Conservation (phyloP, 2,329 filamentous ascomycete species). For the Fonsecaea erecta region DNA sequence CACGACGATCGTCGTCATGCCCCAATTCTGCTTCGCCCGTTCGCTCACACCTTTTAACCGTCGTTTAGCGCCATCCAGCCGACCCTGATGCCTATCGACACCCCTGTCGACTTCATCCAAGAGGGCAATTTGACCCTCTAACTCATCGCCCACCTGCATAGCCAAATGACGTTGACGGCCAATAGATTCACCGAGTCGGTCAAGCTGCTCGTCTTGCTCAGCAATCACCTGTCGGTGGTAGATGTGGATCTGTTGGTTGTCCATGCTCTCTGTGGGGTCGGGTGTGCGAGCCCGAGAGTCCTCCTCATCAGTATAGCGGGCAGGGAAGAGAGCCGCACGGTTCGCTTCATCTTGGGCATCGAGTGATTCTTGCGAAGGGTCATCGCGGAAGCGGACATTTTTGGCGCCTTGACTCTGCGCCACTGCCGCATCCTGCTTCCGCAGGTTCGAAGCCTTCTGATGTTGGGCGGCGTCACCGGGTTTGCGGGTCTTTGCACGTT, state of each 20-base stretch:
- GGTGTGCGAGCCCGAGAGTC: slow-evolving; percentile 58
- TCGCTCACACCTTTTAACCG: slow-evolving; percentile 73
- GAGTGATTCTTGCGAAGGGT: slow-evolving; percentile 49
- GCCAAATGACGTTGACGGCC: slow-evolving; percentile 87
- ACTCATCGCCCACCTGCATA: slow-evolving; percentile 94
- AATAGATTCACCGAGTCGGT: slow-evolving; percentile 82
- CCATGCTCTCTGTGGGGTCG: slow-evolving; percentile 65
- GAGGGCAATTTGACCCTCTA: slow-evolving; percentile 86
- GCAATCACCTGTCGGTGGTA: slow-evolving; percentile 80
- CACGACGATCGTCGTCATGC: slow-evolving; percentile 79
- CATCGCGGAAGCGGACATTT: slow-evolving; percentile 85
- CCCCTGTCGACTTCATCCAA: slow-evolving; percentile 85
- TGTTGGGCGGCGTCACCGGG: slow-evolving; percentile 29
- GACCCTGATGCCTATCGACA: slow-evolving; percentile 77
- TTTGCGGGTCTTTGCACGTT: slow-evolving; percentile 58
- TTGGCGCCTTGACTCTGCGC: slow-evolving; percentile 59
- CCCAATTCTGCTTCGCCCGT: slow-evolving; percentile 82
- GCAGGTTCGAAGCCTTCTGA: slow-evolving; percentile 37
- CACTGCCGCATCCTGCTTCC: slow-evolving; percentile 41
- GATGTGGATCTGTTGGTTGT: slow-evolving; percentile 83
- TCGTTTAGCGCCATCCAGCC: slow-evolving; percentile 74
- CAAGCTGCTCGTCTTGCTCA: slow-evolving; percentile 95
- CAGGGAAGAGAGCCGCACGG: slow-evolving; percentile 64
- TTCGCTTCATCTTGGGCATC: slow-evolving; percentile 57
- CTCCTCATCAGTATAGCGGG: slow-evolving; percentile 47